Conservation (phyloP, 805 yeast species). For the Starmerella tilneyi region DNA sequence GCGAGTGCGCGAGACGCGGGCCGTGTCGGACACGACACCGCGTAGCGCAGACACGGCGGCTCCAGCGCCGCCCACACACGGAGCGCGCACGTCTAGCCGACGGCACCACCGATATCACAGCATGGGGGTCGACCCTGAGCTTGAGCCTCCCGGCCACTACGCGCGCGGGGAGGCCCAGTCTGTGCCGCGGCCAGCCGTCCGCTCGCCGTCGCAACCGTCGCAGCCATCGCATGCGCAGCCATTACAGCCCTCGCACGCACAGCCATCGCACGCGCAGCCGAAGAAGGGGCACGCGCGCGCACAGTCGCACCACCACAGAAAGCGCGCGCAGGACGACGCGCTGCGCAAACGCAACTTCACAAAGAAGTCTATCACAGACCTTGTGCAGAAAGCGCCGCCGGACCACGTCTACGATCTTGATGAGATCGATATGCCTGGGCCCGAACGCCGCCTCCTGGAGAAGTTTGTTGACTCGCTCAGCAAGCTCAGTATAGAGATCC, state of each 20-base stretch:
- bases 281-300: slow-evolving; percentile 1
- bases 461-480: slow-evolving; percentile 77
- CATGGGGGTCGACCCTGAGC: neutral
- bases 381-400: slow-evolving; percentile 24
- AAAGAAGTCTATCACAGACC: slow-evolving; percentile 24
- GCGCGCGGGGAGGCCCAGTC: neutral
- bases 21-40: neutral
- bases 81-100: neutral
- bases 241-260: neutral
- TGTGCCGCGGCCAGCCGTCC: neutral
- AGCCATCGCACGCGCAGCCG: neutral
- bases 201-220: neutral
- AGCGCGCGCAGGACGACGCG: neutral
- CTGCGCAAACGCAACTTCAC: slow-evolving; percentile 18
- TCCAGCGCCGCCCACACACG: slow-evolving; percentile 2
- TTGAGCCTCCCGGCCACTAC: neutral
- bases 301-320: neutral
- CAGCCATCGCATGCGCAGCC: neutral
- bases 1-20: neutral
- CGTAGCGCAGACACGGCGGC: too few species aligned
- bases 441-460: slow-evolving; percentile 71
- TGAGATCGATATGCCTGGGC: slow-evolving; percentile 57
- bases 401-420: slow-evolving; percentile 46
- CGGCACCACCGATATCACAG: neutral
- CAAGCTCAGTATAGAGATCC: slow-evolving; percentile 82